Evolutionary conservation across 2,329 filamentous ascomycete species (phyloP).

Genomic region (Aspergillus oerlinghausenensis): DNA sequence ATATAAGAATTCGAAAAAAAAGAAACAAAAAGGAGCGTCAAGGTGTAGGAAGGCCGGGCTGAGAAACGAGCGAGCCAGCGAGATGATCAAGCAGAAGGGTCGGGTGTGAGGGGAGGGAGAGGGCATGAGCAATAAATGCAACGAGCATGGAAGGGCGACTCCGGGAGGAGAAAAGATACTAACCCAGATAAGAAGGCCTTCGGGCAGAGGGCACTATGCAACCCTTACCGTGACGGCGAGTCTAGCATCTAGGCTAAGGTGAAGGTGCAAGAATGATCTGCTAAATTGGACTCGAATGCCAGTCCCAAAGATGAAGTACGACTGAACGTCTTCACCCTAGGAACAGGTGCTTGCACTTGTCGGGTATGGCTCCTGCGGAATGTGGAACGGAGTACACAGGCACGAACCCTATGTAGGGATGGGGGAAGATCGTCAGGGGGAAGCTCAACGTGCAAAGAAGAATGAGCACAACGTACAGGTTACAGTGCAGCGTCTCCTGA

Average conservation of each 20-base stretch:
- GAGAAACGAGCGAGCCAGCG: slow-evolving; percentile 8
- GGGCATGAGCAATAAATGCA: slow-evolving; percentile 6
- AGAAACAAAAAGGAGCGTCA: slow-evolving; percentile 9
- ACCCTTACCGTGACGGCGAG: slow-evolving; percentile 41
- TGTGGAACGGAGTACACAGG: slow-evolving; percentile 32
- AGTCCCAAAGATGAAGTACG: slow-evolving; percentile 40
- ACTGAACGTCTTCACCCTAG: slow-evolving; percentile 45
- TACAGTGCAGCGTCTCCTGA: slow-evolving; percentile 25
- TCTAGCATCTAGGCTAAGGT: slow-evolving; percentile 42
- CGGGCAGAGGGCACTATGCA: slow-evolving; percentile 37
- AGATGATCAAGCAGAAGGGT: slow-evolving; percentile 8
- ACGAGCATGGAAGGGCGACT: slow-evolving; percentile 15
- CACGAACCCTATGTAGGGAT: slow-evolving; percentile 39
- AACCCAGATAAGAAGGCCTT: slow-evolving; percentile 40
- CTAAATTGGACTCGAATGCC: slow-evolving; percentile 33
- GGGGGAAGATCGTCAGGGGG: slow-evolving; percentile 34
- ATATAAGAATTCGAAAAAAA: slow-evolving; percentile 14
- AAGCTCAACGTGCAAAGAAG: slow-evolving; percentile 26
- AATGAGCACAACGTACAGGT: slow-evolving; percentile 32
- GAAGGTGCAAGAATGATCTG: slow-evolving; percentile 38
- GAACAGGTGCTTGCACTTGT: slow-evolving; percentile 28
- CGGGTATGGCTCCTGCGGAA: slow-evolving; percentile 34
- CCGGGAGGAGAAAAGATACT: slow-evolving; percentile 29
- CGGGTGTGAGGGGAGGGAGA: slow-evolving; percentile 6
- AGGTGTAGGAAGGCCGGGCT: slow-evolving; percentile 1